Conservation (phyloP, 257 asterid genomes). For the Solanum appendiculatum region DNA sequence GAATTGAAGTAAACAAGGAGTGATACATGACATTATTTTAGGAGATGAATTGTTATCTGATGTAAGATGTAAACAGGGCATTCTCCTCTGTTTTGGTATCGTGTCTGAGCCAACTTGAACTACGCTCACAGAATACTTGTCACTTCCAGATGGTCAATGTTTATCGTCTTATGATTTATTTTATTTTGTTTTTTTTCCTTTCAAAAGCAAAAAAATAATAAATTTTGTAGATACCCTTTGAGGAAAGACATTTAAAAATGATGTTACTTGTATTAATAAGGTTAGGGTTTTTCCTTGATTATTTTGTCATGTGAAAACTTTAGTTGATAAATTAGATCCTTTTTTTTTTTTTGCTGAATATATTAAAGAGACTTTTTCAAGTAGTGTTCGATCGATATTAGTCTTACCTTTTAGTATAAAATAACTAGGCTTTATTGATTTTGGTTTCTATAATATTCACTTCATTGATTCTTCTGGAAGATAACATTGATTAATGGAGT, state of each 20-base stretch:
- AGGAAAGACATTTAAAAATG: too few species aligned
- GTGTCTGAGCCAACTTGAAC: too few species aligned
- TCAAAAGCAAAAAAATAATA: too few species aligned
- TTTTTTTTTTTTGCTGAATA: not conserved
- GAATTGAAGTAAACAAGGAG: too few species aligned
- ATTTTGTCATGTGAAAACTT: not conserved
- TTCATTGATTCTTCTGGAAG: not conserved
- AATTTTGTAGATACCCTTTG: too few species aligned
- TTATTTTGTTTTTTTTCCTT: too few species aligned
- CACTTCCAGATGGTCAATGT: too few species aligned
- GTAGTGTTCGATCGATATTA: not conserved
- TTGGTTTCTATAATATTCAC: not conserved
- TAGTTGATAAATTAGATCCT: not conserved
- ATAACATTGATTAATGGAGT: not conserved
- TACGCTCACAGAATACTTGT: too few species aligned
- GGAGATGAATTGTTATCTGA: too few species aligned
- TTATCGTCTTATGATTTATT: too few species aligned
- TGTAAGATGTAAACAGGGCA: not conserved
- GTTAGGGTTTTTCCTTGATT: not conserved
- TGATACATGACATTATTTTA: too few species aligned
- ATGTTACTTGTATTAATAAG: too few species aligned
- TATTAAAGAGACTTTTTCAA: not conserved
- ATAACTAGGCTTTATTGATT: not conserved
- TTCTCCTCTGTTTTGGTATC: not conserved
- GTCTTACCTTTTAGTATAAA: not conserved